These are phyloP conservation scores for Mortierella sp. DNA, from an alignment of 371 early-diverging fungal genomes.

Conservation along the genomic window DNA sequence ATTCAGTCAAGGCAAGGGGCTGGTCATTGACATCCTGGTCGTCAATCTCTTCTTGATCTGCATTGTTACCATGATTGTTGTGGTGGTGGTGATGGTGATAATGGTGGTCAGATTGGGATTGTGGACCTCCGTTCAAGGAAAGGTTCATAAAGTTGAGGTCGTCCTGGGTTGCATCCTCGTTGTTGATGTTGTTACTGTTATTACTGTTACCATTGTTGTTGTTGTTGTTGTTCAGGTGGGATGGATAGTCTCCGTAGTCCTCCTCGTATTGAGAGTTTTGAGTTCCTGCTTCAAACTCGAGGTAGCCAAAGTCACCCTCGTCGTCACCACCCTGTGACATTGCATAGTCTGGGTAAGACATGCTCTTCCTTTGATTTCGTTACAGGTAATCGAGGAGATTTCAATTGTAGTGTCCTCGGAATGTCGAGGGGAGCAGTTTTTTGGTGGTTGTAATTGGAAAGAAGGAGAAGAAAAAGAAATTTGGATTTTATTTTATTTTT, in stretches of 20 bases:
- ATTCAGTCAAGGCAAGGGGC: slow-evolving; percentile 66
- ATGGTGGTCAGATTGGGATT: slow-evolving; percentile 37
- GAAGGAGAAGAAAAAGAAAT: neutral
- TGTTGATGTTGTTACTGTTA: too few species aligned
- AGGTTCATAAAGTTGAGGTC: slow-evolving; percentile 52
- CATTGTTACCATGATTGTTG: too few species aligned
- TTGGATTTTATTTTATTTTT: too few species aligned
- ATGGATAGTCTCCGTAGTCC: slow-evolving; percentile 27
- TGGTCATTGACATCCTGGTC: slow-evolving; percentile 63
- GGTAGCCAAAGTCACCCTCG: slow-evolving; percentile 55
- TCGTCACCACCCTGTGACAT: slow-evolving; percentile 58
- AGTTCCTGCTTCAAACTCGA: slow-evolving; percentile 54
- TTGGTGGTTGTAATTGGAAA: too few species aligned
- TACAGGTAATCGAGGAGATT: too few species aligned
- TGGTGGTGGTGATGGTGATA: slow-evolving; percentile 8
- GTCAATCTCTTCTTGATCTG: slow-evolving; percentile 47
- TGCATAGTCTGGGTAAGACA: slow-evolving; percentile 56
- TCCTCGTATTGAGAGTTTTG: slow-evolving; percentile 51
- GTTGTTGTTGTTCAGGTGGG: slow-evolving; percentile 38
- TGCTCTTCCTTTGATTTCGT: too few species aligned
- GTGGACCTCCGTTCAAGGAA: slow-evolving; percentile 25
- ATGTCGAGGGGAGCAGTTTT: neutral
- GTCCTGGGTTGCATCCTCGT: slow-evolving; percentile 19
- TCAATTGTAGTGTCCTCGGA: too few species aligned
- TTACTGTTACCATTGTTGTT: neutral